Evolutionary conservation across 305 asterid species (phyloP).

Genomic region (Lippia alba): DNA sequence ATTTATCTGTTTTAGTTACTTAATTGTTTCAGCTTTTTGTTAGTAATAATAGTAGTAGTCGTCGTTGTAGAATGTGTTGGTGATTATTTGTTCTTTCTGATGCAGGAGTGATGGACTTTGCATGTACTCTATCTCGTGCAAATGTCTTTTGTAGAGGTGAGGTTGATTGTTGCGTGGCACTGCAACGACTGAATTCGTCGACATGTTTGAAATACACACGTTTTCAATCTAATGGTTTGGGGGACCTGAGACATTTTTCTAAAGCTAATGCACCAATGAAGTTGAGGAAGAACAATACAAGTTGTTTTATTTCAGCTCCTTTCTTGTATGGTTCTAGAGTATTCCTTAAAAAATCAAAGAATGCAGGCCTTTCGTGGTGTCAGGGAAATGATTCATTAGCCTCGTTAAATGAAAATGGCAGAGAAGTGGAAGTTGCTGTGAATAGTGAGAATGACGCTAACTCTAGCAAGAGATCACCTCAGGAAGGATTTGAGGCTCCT

Average conservation of each 20-base stretch:
- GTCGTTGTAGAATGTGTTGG: constrained; percentile 28
- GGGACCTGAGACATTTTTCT: constrained; percentile 37
- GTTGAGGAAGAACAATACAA: constrained; percentile 42
- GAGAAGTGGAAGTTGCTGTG: constrained; percentile 58
- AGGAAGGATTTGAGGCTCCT: constrained; percentile 54
- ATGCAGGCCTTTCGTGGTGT: constrained; percentile 49
- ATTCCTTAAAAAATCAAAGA: constrained; percentile 44
- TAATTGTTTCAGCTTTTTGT: constrained; percentile 16
- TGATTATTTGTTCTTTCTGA: constrained; percentile 28
- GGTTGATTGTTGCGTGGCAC: constrained; percentile 40
- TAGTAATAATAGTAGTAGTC: not conserved
- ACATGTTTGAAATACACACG: constrained; percentile 37
- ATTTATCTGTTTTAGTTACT: constrained; percentile 4
- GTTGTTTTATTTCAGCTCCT: constrained; percentile 37
- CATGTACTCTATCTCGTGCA: constrained; percentile 51
- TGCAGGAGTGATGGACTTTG: constrained; percentile 53
- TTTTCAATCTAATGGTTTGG: constrained; percentile 37
- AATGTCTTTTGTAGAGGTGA: constrained; percentile 51
- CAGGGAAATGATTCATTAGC: constrained; percentile 90
- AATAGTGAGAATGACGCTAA: constrained; percentile 46
- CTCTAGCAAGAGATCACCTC: constrained; percentile 43
- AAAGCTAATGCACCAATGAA: constrained; percentile 38
- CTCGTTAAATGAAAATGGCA: constrained; percentile 62
- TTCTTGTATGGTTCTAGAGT: constrained; percentile 39
- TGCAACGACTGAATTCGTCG: constrained; percentile 30